A percentile compares a stretch with the other conserved stretches of the same genome.
These are phyloP conservation scores for Oryza australiensis DNA, from an alignment of 176 grass and related monocot species.

Conservation along the genomic window DNA sequence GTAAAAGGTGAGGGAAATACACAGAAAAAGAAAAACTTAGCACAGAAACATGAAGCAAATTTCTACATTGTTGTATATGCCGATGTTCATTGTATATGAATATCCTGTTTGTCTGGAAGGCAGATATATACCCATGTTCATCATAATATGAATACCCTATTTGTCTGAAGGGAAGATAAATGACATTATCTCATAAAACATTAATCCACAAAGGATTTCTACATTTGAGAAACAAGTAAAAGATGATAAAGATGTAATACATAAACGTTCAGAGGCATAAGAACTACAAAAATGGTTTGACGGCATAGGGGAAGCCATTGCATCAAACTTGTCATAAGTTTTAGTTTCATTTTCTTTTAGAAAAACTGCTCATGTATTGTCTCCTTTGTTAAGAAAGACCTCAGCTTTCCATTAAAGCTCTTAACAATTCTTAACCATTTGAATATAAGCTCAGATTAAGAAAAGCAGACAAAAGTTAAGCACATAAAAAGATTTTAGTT, in stretches of 20 bases:
- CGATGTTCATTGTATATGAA: not conserved
- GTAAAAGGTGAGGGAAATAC: not conserved
- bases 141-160: conserved; percentile 3
- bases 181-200: not conserved
- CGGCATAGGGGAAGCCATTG: not conserved
- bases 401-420: not conserved
- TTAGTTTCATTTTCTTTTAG: not conserved
- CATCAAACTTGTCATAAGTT: not conserved
- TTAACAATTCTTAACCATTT: not conserved
- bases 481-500: not conserved
- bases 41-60: not conserved
- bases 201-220: not conserved
- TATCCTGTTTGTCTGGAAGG: not conserved
- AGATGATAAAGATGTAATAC: not conserved
- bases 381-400: not conserved
- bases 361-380: not conserved
- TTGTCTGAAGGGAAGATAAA: not conserved
- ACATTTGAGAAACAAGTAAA: not conserved
- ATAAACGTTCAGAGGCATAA: not conserved
- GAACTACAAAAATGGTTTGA: not conserved
- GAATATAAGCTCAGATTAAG: not conserved
- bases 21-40: not conserved
- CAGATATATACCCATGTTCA: not conserved
- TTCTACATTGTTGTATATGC: not conserved
- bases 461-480: not conserved